phyloP scores from a whole-genome alignment of 805 yeast species.

The Ascoidea tarda region DNA sequence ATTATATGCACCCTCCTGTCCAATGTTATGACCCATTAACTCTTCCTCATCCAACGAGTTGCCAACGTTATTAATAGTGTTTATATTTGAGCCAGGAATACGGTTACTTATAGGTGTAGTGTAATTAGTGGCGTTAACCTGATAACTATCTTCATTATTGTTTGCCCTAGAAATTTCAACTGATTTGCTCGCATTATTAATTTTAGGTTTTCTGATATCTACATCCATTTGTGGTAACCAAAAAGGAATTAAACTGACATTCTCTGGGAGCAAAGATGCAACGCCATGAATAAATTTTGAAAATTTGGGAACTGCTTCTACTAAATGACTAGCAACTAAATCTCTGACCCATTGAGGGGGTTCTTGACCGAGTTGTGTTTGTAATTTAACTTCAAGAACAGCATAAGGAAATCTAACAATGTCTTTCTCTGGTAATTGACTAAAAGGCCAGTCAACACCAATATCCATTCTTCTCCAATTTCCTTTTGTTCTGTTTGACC shows the following conservation, averaged over 20 bases:
- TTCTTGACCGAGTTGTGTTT: conserved; percentile 96
- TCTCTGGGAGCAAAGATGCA: conserved; percentile 80
- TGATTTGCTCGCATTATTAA: conserved; percentile 35
- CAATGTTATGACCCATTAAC: conserved; percentile 4
- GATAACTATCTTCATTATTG: conserved; percentile 2
- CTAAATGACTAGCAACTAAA: conserved; percentile 80
- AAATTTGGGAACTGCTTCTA: conserved; percentile 96
- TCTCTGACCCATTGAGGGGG: conserved; percentile 98
- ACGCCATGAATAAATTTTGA: conserved; percentile 96
- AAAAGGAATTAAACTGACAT: conserved; percentile 77
- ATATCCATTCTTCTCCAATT: conserved; percentile 99
- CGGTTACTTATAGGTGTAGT: conserved; percentile 10
- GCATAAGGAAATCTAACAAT: conserved; percentile 95
- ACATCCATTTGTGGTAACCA: conserved; percentile 97
- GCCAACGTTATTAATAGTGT: conserved; percentile 55
- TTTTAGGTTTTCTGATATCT: conserved; percentile 83
- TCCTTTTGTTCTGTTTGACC: conserved; percentile 72
- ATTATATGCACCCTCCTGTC: neutral
- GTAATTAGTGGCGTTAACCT: conserved; percentile 15
- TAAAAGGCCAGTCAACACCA: conserved; percentile 94
- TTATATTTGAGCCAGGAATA: conserved; percentile 34
- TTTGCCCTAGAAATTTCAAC: conserved; percentile 17
- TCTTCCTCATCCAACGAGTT: conserved; percentile 27
- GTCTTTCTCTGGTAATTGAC: conserved; percentile 71
- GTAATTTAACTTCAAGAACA: conserved; percentile 90